Conservation (phyloP, 768 basidiomycete species). For the Hebeloma cylindrosporum region DNA sequence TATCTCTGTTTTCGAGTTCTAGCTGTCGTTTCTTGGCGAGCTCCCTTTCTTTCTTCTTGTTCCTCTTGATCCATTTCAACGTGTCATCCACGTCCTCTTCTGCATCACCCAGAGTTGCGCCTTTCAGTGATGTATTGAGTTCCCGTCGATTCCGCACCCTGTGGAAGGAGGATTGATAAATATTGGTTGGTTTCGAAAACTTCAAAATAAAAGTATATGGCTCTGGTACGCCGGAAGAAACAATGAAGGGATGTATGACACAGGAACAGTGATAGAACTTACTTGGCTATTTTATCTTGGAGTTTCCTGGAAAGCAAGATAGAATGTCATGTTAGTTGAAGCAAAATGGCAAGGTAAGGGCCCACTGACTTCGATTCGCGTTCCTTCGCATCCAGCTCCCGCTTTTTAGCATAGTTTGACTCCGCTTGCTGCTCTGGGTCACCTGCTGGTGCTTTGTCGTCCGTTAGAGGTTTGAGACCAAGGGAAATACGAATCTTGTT, state of each 20-base stretch:
- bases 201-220: slow-evolving; percentile 24
- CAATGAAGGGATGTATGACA: slow-evolving; percentile 40
- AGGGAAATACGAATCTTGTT: slow-evolving; percentile 94
- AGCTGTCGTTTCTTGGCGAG: slow-evolving; percentile 78
- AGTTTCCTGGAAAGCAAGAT: slow-evolving; percentile 53
- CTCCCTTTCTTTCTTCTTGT: slow-evolving; percentile 89
- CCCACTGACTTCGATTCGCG: slow-evolving; percentile 72
- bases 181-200: slow-evolving; percentile 30
- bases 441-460: slow-evolving; percentile 68
- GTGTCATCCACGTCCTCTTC: slow-evolving; percentile 78
- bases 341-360: neutral
- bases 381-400: slow-evolving; percentile 68
- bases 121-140: slow-evolving; percentile 89
- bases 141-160: slow-evolving; percentile 94
- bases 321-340: slow-evolving; percentile 22
- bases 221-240: slow-evolving; percentile 39
- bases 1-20: slow-evolving; percentile 85
- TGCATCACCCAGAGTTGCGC: slow-evolving; percentile 87
- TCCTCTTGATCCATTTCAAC: slow-evolving; percentile 87
- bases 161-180: slow-evolving; percentile 49
- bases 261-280: slow-evolving; percentile 44
- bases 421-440: slow-evolving; percentile 84
- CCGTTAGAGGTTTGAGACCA: slow-evolving; percentile 91
- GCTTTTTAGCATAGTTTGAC: slow-evolving; percentile 75
- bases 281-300: slow-evolving; percentile 83